phyloP scores from a whole-genome alignment of 129 eudicot species.

The Logfia minima region DNA sequence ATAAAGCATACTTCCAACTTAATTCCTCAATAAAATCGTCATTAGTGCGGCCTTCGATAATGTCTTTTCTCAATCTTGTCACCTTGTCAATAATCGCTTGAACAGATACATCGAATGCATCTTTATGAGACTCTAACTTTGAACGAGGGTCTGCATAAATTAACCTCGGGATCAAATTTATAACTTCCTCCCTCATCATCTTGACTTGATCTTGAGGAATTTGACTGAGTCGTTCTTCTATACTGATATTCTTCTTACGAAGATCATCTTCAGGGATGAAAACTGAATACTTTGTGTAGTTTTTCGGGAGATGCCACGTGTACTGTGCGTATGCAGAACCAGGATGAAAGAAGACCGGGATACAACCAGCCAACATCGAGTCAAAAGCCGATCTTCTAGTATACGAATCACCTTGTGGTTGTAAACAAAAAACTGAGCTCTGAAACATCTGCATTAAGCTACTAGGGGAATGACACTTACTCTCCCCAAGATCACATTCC shows the following conservation, averaged over 20 bases:
- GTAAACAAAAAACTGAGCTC: slow-evolving; percentile 51
- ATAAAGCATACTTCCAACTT: slow-evolving; percentile 91
- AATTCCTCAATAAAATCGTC: slow-evolving; percentile 75
- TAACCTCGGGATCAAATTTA: slow-evolving; percentile 47
- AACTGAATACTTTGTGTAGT: slow-evolving; percentile 48
- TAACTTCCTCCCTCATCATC: slow-evolving; percentile 54
- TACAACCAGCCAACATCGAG: slow-evolving; percentile 64
- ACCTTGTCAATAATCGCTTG: slow-evolving; percentile 80
- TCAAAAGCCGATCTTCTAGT: slow-evolving; percentile 61
- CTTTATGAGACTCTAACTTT: slow-evolving; percentile 35
- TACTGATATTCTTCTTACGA: slow-evolving; percentile 30
- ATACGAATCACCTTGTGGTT: slow-evolving; percentile 58
- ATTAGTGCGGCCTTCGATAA: slow-evolving; percentile 54
- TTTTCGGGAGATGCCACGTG: slow-evolving; percentile 51
- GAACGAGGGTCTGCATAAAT: slow-evolving; percentile 48
- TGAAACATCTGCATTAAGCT: slow-evolving; percentile 47
- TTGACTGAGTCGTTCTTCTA: slow-evolving; percentile 35
- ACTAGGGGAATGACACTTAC: slow-evolving; percentile 43
- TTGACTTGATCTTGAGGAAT: slow-evolving; percentile 36
- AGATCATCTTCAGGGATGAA: slow-evolving; percentile 50
- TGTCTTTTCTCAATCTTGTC: slow-evolving; percentile 70
- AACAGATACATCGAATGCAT: slow-evolving; percentile 58
- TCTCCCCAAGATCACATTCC: slow-evolving; percentile 38
- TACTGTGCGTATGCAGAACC: slow-evolving; percentile 57
- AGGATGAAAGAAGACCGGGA: slow-evolving; percentile 61